phyloP scores from a whole-genome alignment of 495 filamentous ascomycete species.

The Tuber microsphaerosporum region DNA sequence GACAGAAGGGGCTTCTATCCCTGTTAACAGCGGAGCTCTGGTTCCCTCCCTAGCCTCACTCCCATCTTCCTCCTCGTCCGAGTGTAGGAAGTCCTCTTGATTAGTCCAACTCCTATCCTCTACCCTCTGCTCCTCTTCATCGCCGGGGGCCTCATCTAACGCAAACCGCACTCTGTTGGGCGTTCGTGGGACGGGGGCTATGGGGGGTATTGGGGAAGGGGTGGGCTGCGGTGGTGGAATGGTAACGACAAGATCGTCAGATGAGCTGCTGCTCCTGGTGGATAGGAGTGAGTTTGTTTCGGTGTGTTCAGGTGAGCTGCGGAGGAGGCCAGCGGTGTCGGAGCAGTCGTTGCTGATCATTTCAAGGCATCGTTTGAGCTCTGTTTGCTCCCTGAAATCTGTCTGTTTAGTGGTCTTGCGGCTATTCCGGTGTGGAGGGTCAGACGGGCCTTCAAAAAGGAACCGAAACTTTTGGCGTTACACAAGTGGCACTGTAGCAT shows the following conservation, averaged over 20 bases:
- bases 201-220: constrained; percentile 35
- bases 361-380: constrained; percentile 35
- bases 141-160: constrained; percentile 48
- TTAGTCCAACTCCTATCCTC: constrained; percentile 45
- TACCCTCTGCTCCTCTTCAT: constrained; percentile 38
- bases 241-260: constrained; percentile 48
- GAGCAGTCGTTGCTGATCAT: constrained; percentile 18
- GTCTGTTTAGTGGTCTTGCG: neutral
- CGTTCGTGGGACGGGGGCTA: constrained; percentile 55
- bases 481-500: neutral
- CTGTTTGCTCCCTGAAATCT: neutral
- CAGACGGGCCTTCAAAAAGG: neutral
- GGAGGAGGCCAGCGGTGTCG: constrained; percentile 9
- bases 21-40: constrained; percentile 68
- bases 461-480: neutral
- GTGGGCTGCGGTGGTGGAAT: constrained; percentile 41
- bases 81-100: constrained; percentile 44
- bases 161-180: constrained; percentile 85
- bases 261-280: constrained; percentile 19
- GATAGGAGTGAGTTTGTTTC: constrained; percentile 21
- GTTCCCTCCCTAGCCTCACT: constrained; percentile 27
- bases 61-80: constrained; percentile 42
- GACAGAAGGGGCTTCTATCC: constrained; percentile 82
- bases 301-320: constrained; percentile 19
- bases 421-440: neutral